Base-by-base conservation (phyloP, 192 early-diverging fungal genomes). In the Backusella australiensis region DNA sequence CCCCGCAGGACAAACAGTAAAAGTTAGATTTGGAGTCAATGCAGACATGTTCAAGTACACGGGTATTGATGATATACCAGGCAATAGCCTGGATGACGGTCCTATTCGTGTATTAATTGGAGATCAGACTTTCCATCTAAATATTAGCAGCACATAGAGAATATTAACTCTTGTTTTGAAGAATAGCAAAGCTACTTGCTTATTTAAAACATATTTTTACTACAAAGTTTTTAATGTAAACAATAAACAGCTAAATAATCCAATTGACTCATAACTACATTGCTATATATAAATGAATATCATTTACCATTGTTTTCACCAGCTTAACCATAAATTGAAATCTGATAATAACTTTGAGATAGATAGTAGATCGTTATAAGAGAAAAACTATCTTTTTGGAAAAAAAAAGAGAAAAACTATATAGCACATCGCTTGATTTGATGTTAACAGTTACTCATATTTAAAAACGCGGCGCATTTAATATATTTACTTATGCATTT, bases 1-100 rank as follows among this genome's bases (percentile, higher is more conserved):
- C 23, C 70, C 53, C 0, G 75, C 78, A 15, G 86, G 86, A 44
- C 70, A 85, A 75, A 76, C 85, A 17, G 78, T 83, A 67, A 72
- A 68, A 4, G 80, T 87, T 34, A 34, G 26, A 19, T 76, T 88
- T n/a, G 72, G 46, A 19, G 72, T 88, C 35, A 74, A 39, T 15
- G 84, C 84, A 4, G 86, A 88, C 11, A 71, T 76, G 36, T 66
- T 80, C 19, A 41, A 56, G 26, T 80, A 80, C 65, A 76, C 69
- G 6, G 69, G 75, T 29, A 72, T 77, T 15, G 69, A 77, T 38
- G 63, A 68, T 46, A 52, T 72, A 14, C 41, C 56, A 41, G 49
- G 42, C 26, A 69, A 38, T 49, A 75, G 59, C 12, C 17, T 76
- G 82, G 72, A 74, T 41, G 2, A 56, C 26, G 72, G 73, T 15